Evolutionary conservation across 2,329 filamentous ascomycete genomes (phyloP), one percentile per base, ranked within the genome.

Genomic region (Botrytis hyacinthi): DNA sequence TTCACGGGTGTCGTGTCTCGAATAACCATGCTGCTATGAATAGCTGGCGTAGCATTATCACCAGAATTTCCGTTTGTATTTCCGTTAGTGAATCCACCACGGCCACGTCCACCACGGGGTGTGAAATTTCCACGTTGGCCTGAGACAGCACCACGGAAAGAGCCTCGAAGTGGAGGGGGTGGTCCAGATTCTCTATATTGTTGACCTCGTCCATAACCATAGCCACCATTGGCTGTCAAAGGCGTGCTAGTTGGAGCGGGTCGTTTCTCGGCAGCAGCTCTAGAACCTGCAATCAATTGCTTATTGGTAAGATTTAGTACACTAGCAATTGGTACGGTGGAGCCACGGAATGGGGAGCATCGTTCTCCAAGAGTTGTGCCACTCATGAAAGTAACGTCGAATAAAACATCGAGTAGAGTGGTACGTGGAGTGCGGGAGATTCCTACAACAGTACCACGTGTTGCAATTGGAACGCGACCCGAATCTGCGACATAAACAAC

Each of bases 341-440:
- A 95, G 70, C 96, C 96, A 51, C 95, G 90, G 89, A 99, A 99
- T 54, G 93, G 91, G 40, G 94, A 94, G 81, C 95, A 97, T 74
- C 96, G 91, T 73, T 95, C 94, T 74, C 93, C 93, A 26, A 99
- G 87, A 0, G 93, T 96, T 2, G 95, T 98, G 76, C 96, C 96
- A 80, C 94, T 97, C 95, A 99, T 98, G 83, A 99, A 99, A 0
- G 94, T 92, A 20, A 90, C 89, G 81, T 99, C 97, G 83, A 97
- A 99, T 12, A 99, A 91, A 73, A 98, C 89, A 81, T 99, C 96
- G 54, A 99, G 86, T 73, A 98, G 87, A 65, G 93, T 89, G 40
- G 91, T 92, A 73, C 93, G 92, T 32, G 94, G 88, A 44, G 95
- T 98, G 73, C 93, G 92, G 75, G 94, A 98, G 80, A 98, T 92